Percentiles rank a stretch among this genome's conserved stretches.
phyloP scores from a whole-genome alignment of 331 rosid genomes.

The Acacia pycnantha region DNA sequence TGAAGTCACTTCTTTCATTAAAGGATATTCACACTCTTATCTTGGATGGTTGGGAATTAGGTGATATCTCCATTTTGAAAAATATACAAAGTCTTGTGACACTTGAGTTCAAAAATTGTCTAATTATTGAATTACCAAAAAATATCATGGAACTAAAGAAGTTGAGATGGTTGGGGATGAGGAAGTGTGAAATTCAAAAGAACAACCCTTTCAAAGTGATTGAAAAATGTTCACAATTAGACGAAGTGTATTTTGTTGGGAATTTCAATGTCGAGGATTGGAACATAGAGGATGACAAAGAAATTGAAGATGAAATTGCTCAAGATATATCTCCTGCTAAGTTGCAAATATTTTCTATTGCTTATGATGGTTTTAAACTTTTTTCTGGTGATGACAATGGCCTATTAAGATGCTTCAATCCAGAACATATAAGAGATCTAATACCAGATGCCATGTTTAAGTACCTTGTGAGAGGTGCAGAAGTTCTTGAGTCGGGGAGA shows the following conservation, averaged over 20 bases:
- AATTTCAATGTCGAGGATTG: background rate
- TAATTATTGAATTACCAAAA: background rate
- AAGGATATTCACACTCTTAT: constrained; percentile 10
- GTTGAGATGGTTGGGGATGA: constrained; percentile 9
- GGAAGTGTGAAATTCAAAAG: background rate
- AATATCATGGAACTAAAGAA: background rate
- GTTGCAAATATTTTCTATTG: background rate
- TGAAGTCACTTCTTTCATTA: background rate
- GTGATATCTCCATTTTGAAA: constrained; percentile 15
- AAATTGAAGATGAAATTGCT: background rate
- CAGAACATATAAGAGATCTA: background rate
- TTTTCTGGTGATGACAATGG: background rate
- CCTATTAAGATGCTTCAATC: background rate
- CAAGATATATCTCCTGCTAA: background rate
- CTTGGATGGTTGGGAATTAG: background rate
- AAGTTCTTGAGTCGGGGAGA: background rate
- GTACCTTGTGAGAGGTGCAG: background rate
- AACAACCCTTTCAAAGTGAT: constrained; percentile 30
- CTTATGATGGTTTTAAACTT: background rate
- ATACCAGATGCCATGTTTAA: background rate
- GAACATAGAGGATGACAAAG: background rate
- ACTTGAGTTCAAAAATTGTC: background rate
- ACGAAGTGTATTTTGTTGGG: constrained; percentile 9
- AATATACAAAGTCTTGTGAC: background rate
- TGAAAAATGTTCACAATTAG: background rate